Percentiles rank a stretch among this genome's conserved stretches.
phyloP scores from a whole-genome alignment of 768 basidiomycete species.

The Trametopsis cervina region DNA sequence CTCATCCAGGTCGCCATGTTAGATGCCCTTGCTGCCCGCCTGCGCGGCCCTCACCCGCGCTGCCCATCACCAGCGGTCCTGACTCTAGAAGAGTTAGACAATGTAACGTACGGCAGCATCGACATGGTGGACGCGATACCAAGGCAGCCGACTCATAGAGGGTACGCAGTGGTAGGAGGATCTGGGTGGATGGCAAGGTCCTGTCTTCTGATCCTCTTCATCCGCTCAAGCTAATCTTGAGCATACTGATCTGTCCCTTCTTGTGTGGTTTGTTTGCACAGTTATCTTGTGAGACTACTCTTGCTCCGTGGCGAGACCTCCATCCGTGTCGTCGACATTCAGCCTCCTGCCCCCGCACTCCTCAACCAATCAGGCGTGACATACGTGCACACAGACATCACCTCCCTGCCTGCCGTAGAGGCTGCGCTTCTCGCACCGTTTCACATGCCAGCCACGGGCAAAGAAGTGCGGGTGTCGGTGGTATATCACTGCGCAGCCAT shows the following conservation, averaged over 20 bases:
- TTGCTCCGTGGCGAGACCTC: neutral
- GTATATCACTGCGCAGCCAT: neutral
- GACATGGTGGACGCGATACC: neutral
- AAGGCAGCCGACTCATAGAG: neutral
- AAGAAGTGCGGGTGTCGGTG: neutral
- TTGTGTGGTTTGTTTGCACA: neutral
- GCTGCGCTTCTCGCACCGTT: neutral
- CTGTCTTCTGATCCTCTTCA: neutral
- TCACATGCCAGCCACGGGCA: neutral
- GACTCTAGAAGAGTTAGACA: neutral
- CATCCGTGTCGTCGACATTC: neutral
- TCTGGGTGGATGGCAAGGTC: neutral
- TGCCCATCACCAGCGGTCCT: neutral
- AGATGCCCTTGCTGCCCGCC: too few species aligned
- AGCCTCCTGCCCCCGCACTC: neutral
- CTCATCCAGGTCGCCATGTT: neutral
- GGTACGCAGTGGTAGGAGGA: neutral
- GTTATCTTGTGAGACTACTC: neutral
- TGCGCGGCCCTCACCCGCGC: neutral
- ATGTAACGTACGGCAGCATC: neutral
- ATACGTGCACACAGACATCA: neutral
- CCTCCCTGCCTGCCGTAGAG: neutral
- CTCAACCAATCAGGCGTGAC: neutral
- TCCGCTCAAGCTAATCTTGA: neutral
- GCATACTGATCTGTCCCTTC: neutral